A percentile compares a stretch with the other conserved stretches of the same genome.
These are phyloP conservation scores for Talaromyces ruber DNA, from an alignment of 495 filamentous ascomycete species.

Conservation along the genomic window DNA sequence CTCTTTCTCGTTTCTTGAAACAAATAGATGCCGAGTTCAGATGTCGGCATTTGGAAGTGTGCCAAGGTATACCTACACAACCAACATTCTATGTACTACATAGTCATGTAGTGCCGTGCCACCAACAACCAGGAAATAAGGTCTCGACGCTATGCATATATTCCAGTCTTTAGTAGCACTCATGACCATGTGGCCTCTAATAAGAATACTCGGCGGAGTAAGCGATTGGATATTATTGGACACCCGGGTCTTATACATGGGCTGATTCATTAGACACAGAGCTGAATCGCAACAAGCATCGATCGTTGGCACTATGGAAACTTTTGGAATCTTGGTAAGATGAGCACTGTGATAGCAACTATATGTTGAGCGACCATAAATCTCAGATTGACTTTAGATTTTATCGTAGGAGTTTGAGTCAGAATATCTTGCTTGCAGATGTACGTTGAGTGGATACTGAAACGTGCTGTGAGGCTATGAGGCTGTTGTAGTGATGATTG, in stretches of 20 bases:
- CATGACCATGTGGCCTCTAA: neutral
- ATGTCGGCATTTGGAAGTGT: neutral
- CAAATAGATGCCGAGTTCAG: neutral
- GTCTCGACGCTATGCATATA: neutral
- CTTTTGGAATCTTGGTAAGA: neutral
- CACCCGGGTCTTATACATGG: neutral
- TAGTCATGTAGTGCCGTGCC: neutral
- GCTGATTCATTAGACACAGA: neutral
- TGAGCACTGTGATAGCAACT: neutral
- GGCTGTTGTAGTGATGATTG: too few relatives aligned
- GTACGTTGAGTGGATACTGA: neutral
- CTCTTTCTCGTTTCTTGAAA: neutral
- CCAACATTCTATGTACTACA: neutral
- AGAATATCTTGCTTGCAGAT: neutral
- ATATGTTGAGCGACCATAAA: neutral
- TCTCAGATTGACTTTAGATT: neutral
- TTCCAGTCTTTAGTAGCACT: neutral
- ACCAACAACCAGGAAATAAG: neutral
- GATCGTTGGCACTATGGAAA: neutral
- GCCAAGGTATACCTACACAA: neutral
- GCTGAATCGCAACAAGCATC: neutral
- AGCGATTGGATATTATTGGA: neutral
- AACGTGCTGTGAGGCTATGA: neutral
- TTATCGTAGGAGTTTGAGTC: neutral
- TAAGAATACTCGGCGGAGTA: neutral